Base-by-base conservation (phyloP, 768 basidiomycete genomes). In the Hygrophorus pudorinus region DNA sequence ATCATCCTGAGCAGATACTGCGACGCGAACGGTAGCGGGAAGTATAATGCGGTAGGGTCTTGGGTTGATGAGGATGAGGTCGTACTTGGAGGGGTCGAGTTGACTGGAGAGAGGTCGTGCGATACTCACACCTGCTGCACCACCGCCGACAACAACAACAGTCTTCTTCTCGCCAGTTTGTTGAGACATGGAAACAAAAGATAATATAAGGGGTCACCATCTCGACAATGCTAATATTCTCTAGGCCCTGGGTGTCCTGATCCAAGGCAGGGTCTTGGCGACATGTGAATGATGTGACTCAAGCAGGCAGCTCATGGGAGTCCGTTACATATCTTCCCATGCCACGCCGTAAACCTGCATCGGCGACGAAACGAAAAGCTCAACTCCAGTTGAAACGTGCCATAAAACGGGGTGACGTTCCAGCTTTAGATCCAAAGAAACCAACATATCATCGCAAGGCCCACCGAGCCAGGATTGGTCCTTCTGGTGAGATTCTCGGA, bases 371-470 rank as follows among this genome's bases (percentile, higher is more conserved):
- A 54, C 80, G 79, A 51, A 87, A 82, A 49, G 79, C 75, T 1
- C 75, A 85, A 46, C 70, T 80, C 6, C 78, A 87, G 58, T 72
- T 79, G 39, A 88, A 86, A 54, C 81, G 90, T 17, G 90, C 91
- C 3, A 63, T 84, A 27, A 93, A 93, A 59, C 80, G 89, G 27
- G 90, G 86, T 3, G 86, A 87, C 50, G 59, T 68, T 2, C 63
- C 70, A 11, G 49, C 68, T 17, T 52, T 67, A 38, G 65, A 70
- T 33, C 55, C 62, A 45, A 59, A 58, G 49, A 49, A 56, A 42
- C 46, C 60, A 50, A 56, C 59, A 53, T 49, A 63, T 59, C 38
- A 51, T 49, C 30, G 51, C 51, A 24, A 53, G 50, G 10, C 38
- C 34, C 3, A 24, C 24, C 24, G n/a, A n/a, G 30, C 48, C 36